phyloP scores from a whole-genome alignment of 306 rosid species.

The Lablab purpureus region DNA sequence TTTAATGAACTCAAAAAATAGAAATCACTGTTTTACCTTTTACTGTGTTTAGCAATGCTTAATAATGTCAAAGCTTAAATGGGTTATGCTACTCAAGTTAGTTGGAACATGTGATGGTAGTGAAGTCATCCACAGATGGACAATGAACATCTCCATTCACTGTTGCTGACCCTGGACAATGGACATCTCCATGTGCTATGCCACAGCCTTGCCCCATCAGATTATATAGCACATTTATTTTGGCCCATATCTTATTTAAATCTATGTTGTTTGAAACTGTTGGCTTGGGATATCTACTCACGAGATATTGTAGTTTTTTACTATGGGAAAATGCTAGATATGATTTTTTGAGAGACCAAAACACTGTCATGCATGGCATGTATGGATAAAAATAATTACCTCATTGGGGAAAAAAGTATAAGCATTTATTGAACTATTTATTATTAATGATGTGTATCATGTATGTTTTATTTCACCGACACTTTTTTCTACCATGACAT shows the following conservation, averaged over 20 bases:
- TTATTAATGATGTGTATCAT: conserved; percentile 14
- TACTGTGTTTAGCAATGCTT: background rate
- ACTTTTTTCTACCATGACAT: conserved; percentile 14
- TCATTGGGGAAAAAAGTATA: background rate
- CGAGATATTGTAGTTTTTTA: background rate
- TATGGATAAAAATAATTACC: background rate
- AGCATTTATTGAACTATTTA: background rate
- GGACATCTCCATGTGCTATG: conserved; percentile 39
- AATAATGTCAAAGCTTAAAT: background rate
- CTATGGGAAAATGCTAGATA: background rate
- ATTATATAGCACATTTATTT: conserved; percentile 18
- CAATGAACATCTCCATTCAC: background rate
- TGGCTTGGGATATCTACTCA: background rate
- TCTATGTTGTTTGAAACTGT: background rate
- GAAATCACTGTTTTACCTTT: background rate
- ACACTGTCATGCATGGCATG: background rate
- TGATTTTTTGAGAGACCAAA: background rate
- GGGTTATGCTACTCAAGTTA: conserved; percentile 10
- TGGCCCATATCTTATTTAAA: conserved; percentile 24
- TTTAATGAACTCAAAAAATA: background rate
- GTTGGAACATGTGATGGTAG: background rate
- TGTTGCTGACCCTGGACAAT: conserved; percentile 9
- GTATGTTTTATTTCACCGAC: conserved; percentile 43
- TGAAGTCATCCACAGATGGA: background rate
- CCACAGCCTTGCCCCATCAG: conserved; percentile 25